Percentiles rank a stretch among this genome's conserved stretches.
These are phyloP conservation scores for Choiromyces venosus DNA, from an alignment of 495 filamentous ascomycete species.

Conservation along the genomic window DNA sequence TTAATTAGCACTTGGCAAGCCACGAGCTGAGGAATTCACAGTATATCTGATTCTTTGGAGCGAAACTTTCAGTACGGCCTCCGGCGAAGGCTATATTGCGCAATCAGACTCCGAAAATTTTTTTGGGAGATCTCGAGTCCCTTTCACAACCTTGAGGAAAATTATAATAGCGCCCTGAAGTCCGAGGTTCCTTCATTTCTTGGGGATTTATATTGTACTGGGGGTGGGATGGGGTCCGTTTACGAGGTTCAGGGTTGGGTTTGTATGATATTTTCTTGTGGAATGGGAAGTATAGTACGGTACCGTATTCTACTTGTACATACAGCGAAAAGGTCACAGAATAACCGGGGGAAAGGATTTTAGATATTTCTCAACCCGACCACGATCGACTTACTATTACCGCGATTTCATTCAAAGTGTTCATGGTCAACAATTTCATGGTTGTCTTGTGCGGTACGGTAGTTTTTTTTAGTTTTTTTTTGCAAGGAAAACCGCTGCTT, in stretches of 20 bases:
- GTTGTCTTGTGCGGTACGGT: background rate
- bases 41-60: too few relatives aligned
- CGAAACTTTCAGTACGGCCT: too few relatives aligned
- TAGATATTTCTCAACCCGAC: background rate
- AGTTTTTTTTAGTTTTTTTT: background rate
- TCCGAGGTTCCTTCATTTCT: background rate
- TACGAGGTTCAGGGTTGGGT: background rate
- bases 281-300: background rate
- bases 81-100: too few relatives aligned
- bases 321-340: background rate
- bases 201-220: background rate
- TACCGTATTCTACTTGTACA: background rate
- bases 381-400: background rate
- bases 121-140: too few relatives aligned
- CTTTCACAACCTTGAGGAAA: too few relatives aligned
- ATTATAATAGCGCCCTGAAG: background rate
- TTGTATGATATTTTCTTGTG: background rate
- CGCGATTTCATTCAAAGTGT: background rate
- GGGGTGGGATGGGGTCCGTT: background rate
- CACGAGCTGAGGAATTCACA: too few relatives aligned
- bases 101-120: too few relatives aligned
- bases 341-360: background rate
- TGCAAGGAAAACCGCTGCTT: background rate
- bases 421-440: background rate
- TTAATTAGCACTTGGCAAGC: too few relatives aligned